Conservation (phyloP, 2,329 filamentous ascomycete species). For the Penicillium sumatraense region DNA sequence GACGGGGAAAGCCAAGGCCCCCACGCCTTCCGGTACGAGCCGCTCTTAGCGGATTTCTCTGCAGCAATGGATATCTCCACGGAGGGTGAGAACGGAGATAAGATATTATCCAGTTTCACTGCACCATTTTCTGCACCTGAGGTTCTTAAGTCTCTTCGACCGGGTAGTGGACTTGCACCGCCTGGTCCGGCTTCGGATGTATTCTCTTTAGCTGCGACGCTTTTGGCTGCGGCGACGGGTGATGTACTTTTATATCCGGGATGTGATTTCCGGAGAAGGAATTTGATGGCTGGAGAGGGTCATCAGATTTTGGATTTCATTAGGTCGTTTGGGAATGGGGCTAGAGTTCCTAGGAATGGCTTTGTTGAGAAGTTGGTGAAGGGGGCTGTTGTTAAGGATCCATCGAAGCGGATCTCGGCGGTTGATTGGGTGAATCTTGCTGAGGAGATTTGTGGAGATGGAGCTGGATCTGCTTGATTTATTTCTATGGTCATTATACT, state of each 20-base stretch:
- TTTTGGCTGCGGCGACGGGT: slow-evolving; percentile 51
- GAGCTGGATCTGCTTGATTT: slow-evolving; percentile 1
- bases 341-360: slow-evolving; percentile 45
- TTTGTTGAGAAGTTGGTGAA: slow-evolving; percentile 45
- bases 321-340: slow-evolving; percentile 41
- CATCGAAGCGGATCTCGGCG: slow-evolving; percentile 36
- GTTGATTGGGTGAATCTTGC: slow-evolving; percentile 37
- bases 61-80: slow-evolving; percentile 38
- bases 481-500: neutral
- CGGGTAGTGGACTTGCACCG: slow-evolving; percentile 39
- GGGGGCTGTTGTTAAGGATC: slow-evolving; percentile 46
- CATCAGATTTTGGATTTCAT: slow-evolving; percentile 49
- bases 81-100: slow-evolving; percentile 16
- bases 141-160: slow-evolving; percentile 42
- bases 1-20: neutral
- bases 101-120: slow-evolving; percentile 46
- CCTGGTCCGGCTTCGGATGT: slow-evolving; percentile 45
- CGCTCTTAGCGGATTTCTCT: slow-evolving; percentile 52
- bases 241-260: slow-evolving; percentile 50
- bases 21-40: slow-evolving; percentile 41
- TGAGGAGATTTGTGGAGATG: neutral
- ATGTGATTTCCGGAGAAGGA: slow-evolving; percentile 44
- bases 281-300: slow-evolving; percentile 48
- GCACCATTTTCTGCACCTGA: slow-evolving; percentile 53
- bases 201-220: slow-evolving; percentile 51